phyloP scores from a whole-genome alignment of 2,329 filamentous ascomycete species.

The Sclerotinia minor region DNA sequence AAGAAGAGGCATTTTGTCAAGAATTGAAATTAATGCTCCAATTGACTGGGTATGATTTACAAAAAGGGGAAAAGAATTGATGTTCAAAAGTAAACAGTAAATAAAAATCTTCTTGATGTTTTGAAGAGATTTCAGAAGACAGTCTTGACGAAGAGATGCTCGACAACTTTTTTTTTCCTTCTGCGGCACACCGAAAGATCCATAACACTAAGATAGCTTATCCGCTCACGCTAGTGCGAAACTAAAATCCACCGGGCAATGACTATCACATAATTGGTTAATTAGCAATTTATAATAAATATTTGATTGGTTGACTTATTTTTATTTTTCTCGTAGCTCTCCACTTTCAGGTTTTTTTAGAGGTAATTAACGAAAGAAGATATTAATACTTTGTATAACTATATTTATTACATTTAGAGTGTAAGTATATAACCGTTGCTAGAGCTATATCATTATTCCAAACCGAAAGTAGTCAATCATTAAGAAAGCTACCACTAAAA shows the following conservation, averaged over 20 bases:
- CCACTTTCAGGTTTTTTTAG: too few species aligned
- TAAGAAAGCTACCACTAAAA: too few species aligned
- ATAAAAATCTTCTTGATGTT: not conserved
- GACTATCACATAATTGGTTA: not conserved
- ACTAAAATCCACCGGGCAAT: not conserved
- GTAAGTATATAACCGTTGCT: too few species aligned
- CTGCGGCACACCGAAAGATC: slow-evolving; percentile 13
- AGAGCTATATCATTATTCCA: too few species aligned
- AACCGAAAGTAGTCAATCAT: too few species aligned
- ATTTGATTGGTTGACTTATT: slow-evolving; percentile 2
- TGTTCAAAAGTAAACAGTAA: slow-evolving; percentile 6
- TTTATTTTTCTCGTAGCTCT: slow-evolving; percentile 7
- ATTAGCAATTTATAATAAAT: rapidly evolving
- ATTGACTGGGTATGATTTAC: slow-evolving; percentile 17
- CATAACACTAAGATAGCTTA: slow-evolving; percentile 35
- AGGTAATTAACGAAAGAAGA: too few species aligned
- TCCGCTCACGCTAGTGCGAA: slow-evolving; percentile 23
- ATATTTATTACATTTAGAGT: too few species aligned
- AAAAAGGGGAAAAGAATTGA: not conserved
- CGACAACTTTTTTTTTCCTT: slow-evolving; percentile 35
- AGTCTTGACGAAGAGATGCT: slow-evolving; percentile 28
- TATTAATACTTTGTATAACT: too few species aligned
- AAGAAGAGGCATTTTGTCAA: slow-evolving; percentile 54
- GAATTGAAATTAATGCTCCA: slow-evolving; percentile 25
- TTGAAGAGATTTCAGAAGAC: slow-evolving; percentile 21